Evolutionary conservation across 768 basidiomycete genomes (phyloP).

Genomic region (Amanita inopinata): DNA sequence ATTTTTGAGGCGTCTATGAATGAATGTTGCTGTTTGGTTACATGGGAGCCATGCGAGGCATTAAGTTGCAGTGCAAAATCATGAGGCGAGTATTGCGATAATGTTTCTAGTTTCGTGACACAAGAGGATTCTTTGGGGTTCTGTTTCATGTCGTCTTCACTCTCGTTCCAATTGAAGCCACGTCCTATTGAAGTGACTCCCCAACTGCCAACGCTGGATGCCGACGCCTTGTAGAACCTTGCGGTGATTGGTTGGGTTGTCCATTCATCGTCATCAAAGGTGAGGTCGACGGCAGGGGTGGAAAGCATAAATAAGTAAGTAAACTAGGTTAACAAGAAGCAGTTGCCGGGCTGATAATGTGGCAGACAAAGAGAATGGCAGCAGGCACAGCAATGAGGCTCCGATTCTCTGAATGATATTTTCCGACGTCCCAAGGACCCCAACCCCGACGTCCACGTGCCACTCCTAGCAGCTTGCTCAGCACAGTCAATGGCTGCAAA

Average conservation of each 20-base stretch:
- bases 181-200: slow-evolving; percentile 78
- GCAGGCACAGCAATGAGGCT: background rate
- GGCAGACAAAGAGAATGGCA: background rate
- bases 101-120: slow-evolving; percentile 13
- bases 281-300: slow-evolving; percentile 45
- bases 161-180: slow-evolving; percentile 66
- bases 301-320: slow-evolving; percentile 43
- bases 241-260: slow-evolving; percentile 36
- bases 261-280: slow-evolving; percentile 70
- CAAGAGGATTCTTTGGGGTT: slow-evolving; percentile 11
- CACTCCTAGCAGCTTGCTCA: background rate
- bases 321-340: too few relatives aligned
- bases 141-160: slow-evolving; percentile 21
- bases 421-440: slow-evolving; percentile 1
- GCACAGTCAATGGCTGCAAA: background rate
- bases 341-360: slow-evolving; percentile 2
- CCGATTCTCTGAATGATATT: background rate
- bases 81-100: slow-evolving; percentile 10
- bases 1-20: slow-evolving; percentile 25
- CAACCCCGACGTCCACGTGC: slow-evolving; percentile 9
- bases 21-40: slow-evolving; percentile 27
- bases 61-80: slow-evolving; percentile 16
- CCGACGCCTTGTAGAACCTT: slow-evolving; percentile 44
- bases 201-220: slow-evolving; percentile 72
- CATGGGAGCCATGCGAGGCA: slow-evolving; percentile 18